Conservation (phyloP, 305 asterid genomes). For the Solanum chacoense region DNA sequence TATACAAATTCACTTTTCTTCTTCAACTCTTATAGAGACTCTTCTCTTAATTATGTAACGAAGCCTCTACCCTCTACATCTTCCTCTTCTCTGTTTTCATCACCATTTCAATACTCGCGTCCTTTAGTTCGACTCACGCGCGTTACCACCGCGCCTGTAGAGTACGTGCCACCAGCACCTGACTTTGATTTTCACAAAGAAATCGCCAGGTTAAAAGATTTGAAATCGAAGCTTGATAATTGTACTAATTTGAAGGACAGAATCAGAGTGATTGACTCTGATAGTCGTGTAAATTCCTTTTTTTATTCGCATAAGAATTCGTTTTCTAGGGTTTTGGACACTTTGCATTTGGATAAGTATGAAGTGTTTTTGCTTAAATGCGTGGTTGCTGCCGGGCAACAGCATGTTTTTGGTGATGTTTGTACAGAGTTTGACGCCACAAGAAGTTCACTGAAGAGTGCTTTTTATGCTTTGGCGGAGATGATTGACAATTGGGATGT, state of each 20-base stretch:
- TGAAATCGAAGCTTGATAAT: conserved; percentile 26
- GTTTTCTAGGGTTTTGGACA: conserved; percentile 26
- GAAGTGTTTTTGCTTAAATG: conserved; percentile 71
- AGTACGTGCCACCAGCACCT: conserved; percentile 64
- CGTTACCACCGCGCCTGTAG: conserved; percentile 73
- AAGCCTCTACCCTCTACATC: conserved; percentile 22
- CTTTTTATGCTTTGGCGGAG: conserved; percentile 71
- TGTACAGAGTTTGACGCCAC: conserved; percentile 26
- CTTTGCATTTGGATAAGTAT: conserved; percentile 41
- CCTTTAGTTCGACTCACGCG: conserved; percentile 22
- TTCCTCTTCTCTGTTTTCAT: conserved; percentile 19
- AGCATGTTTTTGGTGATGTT: conserved; percentile 53
- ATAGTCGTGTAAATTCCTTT: conserved; percentile 55
- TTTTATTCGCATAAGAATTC: conserved; percentile 26
- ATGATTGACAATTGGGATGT: conserved; percentile 81
- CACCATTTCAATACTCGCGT: conserved; percentile 15
- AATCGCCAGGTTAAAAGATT: conserved; percentile 48
- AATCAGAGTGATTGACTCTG: conserved; percentile 36
- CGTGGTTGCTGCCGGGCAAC: conserved; percentile 85
- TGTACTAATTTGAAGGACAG: conserved; percentile 42
- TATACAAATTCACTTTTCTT: conserved; percentile 14
- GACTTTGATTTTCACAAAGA: conserved; percentile 53
- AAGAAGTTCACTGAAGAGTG: conserved; percentile 49
- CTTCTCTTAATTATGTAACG: conserved; percentile 10
- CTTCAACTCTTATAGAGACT: conserved; percentile 13